Conservation (phyloP, 345 rosid genomes). For the Xanthoceras sorbifolium region DNA sequence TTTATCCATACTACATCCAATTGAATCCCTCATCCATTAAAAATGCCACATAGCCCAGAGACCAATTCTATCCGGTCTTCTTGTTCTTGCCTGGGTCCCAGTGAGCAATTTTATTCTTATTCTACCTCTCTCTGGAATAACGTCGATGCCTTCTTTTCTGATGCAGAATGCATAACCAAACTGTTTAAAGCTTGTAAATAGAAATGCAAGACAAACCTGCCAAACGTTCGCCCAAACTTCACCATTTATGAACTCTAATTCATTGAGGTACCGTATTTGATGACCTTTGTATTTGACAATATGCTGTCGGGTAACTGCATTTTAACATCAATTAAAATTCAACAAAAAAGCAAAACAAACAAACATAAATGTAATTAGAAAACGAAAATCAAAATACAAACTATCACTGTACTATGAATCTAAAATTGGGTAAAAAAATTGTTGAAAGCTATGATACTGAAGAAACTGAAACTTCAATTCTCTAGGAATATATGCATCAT, state of each 20-base stretch:
- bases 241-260: constrained; percentile 80
- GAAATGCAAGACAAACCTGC: constrained; percentile 52
- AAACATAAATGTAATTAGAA: not conserved
- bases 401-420: constrained; percentile 6
- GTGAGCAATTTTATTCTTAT: not conserved
- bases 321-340: constrained; percentile 6
- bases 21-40: not conserved
- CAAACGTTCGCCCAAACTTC: constrained; percentile 98
- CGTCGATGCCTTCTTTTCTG: not conserved
- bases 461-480: constrained; percentile 4
- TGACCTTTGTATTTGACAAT: constrained; percentile 54
- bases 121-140: not conserved
- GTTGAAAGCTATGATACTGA: not conserved
- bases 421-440: not conserved
- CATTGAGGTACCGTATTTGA: constrained; percentile 75
- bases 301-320: constrained; percentile 60
- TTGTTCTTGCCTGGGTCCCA: not conserved
- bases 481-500: not conserved
- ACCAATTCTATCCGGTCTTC: not conserved
- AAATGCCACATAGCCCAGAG: not conserved
- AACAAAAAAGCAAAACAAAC: not conserved
- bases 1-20: not conserved
- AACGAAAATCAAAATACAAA: constrained; percentile 7
- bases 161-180: not conserved
- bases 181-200: not conserved